Evolutionary conservation across 2,329 filamentous ascomycete species (phyloP).

Genomic region (Geosmithia flava): DNA sequence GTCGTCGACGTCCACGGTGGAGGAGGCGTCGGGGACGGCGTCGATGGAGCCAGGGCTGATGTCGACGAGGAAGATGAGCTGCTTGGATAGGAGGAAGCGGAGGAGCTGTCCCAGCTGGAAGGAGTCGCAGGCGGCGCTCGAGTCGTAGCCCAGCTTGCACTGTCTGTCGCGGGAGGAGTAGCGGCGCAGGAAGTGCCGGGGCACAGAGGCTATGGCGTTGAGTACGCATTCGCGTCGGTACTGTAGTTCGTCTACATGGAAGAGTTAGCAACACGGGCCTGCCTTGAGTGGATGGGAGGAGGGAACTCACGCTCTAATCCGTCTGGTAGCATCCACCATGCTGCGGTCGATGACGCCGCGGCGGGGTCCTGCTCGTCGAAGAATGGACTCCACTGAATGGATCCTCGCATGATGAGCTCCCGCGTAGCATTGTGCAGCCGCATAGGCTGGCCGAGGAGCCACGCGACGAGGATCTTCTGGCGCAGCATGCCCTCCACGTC

Average conservation of each 20-base stretch:
- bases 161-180: conserved; percentile 57
- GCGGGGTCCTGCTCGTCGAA: conserved; percentile 10
- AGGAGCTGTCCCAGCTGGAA: conserved; percentile 71
- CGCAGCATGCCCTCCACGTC: conserved; percentile 53
- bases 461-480: conserved; percentile 56
- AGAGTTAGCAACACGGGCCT: conserved; percentile 3
- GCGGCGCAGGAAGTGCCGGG: conserved; percentile 51
- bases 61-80: conserved; percentile 46
- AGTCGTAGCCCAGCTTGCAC: conserved; percentile 65
- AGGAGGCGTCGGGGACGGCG: conserved; percentile 28
- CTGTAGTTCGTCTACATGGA: conserved; percentile 47
- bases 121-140: conserved; percentile 58
- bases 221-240: conserved; percentile 54
- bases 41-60: conserved; percentile 36
- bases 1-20: conserved; percentile 47
- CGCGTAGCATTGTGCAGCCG: conserved; percentile 50
- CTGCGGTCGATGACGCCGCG: conserved; percentile 18
- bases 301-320: conserved; percentile 48
- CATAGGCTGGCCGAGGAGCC: conserved; percentile 49
- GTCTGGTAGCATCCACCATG: conserved; percentile 64
- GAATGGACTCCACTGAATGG: conserved; percentile 39
- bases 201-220: conserved; percentile 58
- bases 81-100: conserved; percentile 52
- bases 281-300: background rate
- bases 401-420: conserved; percentile 56